Conservation (phyloP, 352 stramenopile species). For the Globisporangium takayamanum region DNA sequence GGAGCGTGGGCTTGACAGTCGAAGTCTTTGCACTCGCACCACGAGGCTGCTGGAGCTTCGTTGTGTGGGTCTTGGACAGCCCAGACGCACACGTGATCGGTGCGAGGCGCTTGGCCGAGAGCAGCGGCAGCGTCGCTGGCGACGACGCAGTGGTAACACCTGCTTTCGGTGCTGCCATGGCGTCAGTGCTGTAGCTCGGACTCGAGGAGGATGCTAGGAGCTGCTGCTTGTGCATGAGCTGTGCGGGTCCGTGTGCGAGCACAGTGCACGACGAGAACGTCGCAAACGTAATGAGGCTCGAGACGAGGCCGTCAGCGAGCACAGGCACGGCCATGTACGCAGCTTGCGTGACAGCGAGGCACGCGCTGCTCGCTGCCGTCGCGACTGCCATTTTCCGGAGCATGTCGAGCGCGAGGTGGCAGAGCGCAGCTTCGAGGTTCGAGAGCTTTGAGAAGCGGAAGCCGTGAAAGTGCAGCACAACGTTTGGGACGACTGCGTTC, state of each 20-base stretch:
- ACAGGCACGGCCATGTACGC: conserved; percentile 20
- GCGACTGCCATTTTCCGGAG: conserved; percentile 15
- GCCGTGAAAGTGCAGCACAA: conserved; percentile 63
- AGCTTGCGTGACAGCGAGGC: conserved; percentile 8
- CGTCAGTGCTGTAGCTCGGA: neutral
- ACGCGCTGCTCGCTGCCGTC: conserved; percentile 12
- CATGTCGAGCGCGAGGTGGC: conserved; percentile 19
- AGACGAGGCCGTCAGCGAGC: conserved; percentile 25
- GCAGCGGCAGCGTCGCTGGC: conserved; percentile 21
- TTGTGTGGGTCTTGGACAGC: neutral
- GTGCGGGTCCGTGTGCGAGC: conserved; percentile 22
- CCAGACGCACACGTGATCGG: conserved; percentile 12
- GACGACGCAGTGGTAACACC: conserved; percentile 1
- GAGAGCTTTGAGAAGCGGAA: conserved; percentile 28
- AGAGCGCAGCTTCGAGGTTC: conserved; percentile 18
- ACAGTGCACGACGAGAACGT: conserved; percentile 41
- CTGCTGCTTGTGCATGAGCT: conserved; percentile 8
- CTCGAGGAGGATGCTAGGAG: neutral
- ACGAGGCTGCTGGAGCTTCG: conserved; percentile 1
- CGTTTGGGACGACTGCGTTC: conserved; percentile 26
- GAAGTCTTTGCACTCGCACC: neutral
- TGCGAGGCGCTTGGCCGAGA: conserved; percentile 12
- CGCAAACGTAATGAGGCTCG: conserved; percentile 40
- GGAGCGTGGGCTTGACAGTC: conserved; percentile 3
- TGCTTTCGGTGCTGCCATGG: conserved; percentile 6